phyloP scores from a whole-genome alignment of 176 grass and related monocot genomes.

The Hsuehochloa calcarea region DNA sequence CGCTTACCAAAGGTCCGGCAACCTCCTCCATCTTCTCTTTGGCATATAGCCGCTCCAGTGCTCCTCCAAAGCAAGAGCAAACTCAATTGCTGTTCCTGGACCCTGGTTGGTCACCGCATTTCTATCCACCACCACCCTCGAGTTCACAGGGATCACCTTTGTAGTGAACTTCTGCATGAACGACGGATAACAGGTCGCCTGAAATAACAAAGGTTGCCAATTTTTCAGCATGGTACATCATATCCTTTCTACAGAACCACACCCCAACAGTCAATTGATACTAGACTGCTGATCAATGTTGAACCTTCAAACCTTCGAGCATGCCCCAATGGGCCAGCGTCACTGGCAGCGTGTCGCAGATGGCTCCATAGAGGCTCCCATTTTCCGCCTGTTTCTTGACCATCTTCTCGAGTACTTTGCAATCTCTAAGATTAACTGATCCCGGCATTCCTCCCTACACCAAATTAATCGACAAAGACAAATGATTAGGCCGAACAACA shows the following conservation, averaged over 20 bases:
- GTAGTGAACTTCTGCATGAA: conserved; percentile 68
- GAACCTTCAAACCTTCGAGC: conserved; percentile 85
- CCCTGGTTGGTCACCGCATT: conserved; percentile 64
- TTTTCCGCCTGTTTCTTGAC: conserved; percentile 80
- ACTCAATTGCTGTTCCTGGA: conserved; percentile 61
- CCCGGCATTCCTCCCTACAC: conserved; percentile 80
- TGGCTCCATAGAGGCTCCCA: conserved; percentile 67
- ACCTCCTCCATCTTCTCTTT: conserved; percentile 69
- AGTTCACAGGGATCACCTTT: conserved; percentile 57
- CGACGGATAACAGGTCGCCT: conserved; percentile 69
- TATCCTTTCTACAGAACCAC: neutral
- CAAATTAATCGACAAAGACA: neutral
- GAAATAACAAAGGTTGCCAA: conserved; percentile 11
- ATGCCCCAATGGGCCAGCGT: conserved; percentile 77
- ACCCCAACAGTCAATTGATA: neutral
- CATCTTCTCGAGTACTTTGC: conserved; percentile 59
- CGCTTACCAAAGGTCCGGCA: conserved; percentile 62
- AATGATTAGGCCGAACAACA: neutral
- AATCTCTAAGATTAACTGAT: conserved; percentile 61
- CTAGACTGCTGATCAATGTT: neutral
- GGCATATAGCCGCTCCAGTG: conserved; percentile 54
- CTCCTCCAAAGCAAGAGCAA: conserved; percentile 60
- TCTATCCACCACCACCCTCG: conserved; percentile 60
- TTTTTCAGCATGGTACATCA: neutral
- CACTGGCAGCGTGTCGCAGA: conserved; percentile 65